phyloP scores from a whole-genome alignment of 23 red algal genomes.

The Agarophyton chilense region DNA sequence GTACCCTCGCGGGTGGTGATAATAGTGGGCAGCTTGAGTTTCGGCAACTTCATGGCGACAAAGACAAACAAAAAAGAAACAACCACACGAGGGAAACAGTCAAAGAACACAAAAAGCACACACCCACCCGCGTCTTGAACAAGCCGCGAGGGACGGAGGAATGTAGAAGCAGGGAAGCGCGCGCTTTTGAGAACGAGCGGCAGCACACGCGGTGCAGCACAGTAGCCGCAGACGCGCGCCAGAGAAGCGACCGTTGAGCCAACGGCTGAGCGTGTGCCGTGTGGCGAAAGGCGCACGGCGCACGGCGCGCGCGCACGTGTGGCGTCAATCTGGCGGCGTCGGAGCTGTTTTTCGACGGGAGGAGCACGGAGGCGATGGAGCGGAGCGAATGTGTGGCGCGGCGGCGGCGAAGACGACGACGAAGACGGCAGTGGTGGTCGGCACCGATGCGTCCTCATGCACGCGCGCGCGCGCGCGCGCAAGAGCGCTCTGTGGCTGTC shows the following conservation, averaged over 20 bases:
- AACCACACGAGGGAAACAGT: neutral
- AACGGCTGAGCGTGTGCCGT: neutral
- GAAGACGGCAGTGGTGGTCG: too few species aligned
- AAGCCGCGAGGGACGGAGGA: too few species aligned
- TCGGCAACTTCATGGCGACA: constrained; percentile 65
- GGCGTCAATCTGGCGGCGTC: neutral
- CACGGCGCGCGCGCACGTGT: neutral
- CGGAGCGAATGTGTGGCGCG: too few species aligned
- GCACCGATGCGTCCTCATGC: too few species aligned
- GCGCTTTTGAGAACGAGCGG: neutral
- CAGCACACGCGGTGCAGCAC: neutral
- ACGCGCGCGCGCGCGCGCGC: too few species aligned
- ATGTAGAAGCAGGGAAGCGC: neutral
- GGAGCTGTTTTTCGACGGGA: too few species aligned
- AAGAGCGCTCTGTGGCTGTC: too few species aligned
- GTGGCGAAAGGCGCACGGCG: neutral
- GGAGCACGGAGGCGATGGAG: too few species aligned
- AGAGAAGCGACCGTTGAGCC: too few species aligned
- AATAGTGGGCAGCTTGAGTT: constrained; percentile 50
- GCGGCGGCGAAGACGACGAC: too few species aligned
- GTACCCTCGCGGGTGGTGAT: constrained; percentile 53
- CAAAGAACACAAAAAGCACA: neutral
- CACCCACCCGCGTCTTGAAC: too few species aligned
- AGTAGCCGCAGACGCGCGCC: neutral
- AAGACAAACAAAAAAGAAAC: neutral